Evolutionary conservation across 208 protist species (phyloP).

Genomic region (Phytomonas sp.): DNA sequence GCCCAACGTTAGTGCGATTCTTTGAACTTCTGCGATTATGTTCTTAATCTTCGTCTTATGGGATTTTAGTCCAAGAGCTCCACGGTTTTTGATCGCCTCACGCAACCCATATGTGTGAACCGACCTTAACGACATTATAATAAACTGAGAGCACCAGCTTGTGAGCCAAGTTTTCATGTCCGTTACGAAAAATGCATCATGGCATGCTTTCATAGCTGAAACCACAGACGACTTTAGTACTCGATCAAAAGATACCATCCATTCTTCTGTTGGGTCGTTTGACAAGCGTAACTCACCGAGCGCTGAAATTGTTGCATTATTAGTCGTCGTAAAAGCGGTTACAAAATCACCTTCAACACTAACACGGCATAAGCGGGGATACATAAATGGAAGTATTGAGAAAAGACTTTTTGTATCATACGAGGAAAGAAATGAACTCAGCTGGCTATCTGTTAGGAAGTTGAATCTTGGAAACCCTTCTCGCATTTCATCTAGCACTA

Average conservation of each 20-base stretch:
- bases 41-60: conserved; percentile 45
- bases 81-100: conserved; percentile 40
- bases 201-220: conserved; percentile 29
- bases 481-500: conserved; percentile 90
- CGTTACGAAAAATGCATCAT: conserved; percentile 23
- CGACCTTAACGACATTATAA: conserved; percentile 58
- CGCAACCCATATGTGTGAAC: conserved; percentile 58
- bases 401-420: conserved; percentile 27
- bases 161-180: conserved; percentile 40
- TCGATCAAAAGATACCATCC: conserved; percentile 63
- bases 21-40: conserved; percentile 42
- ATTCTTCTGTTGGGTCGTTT: conserved; percentile 38
- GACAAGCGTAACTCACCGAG: conserved; percentile 26
- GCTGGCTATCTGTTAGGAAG: conserved; percentile 84
- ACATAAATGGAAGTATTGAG: conserved; percentile 59
- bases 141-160: conserved; percentile 63
- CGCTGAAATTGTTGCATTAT: conserved; percentile 41
- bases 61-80: conserved; percentile 32
- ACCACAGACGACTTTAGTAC: conserved; percentile 46
- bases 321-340: conserved; percentile 32
- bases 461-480: conserved; percentile 89
- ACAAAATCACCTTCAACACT: conserved; percentile 27
- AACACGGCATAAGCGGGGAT: conserved; percentile 36
- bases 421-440: conserved; percentile 74
- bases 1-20: conserved; percentile 18